Base-by-base conservation (phyloP, 306 rosid genomes). In the Gillenia trifoliata region DNA sequence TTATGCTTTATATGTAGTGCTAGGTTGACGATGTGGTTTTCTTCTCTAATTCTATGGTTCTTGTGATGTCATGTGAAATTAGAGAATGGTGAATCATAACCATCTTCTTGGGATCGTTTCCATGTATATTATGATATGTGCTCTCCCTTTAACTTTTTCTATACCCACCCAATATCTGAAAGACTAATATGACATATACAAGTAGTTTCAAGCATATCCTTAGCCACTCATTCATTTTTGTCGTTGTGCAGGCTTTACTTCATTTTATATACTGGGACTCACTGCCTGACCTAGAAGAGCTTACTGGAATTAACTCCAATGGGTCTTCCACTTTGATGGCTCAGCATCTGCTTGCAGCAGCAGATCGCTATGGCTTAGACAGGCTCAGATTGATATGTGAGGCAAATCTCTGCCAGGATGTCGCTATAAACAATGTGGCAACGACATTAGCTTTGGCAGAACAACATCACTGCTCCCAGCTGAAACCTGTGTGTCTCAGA, bases 281-380 rank as follows among this genome's bases (percentile, higher is more conserved):
- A 10, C 81, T 92, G 68, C 93, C 97, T 59, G 91, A 85, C 84
- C 66, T 90, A 78, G 83, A 84, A 75, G 97, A 88, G 76, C 87
- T 92, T 74, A 87, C 91, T 56, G 93, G 92, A 73, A 45, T 84
- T 73, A 83, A 62, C 79, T 73, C 92, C n/a, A 87, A 83, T 79
- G 82, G 91, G 85, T 89, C 91, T 72, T 85, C 82, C 38, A 88
- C 92, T 57, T 77, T 92, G 81, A 87, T 92, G 96, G 85, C 92
- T 50, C 97, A 90, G 82, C 97, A 92, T 87, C 83, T 92, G 81
- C 91, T 92, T 47, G 96, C 96, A 26, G 97, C 97, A 76, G 96
- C 97, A 43, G 96, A 90, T 77, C 84, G 88, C 30, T 92, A 92
- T 81, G 92, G 86, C 77, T 78, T 90, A 61, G 97, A 90, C 54